phyloP scores from a whole-genome alignment of 805 yeast species.

The Danielozyma ontarioensis region DNA sequence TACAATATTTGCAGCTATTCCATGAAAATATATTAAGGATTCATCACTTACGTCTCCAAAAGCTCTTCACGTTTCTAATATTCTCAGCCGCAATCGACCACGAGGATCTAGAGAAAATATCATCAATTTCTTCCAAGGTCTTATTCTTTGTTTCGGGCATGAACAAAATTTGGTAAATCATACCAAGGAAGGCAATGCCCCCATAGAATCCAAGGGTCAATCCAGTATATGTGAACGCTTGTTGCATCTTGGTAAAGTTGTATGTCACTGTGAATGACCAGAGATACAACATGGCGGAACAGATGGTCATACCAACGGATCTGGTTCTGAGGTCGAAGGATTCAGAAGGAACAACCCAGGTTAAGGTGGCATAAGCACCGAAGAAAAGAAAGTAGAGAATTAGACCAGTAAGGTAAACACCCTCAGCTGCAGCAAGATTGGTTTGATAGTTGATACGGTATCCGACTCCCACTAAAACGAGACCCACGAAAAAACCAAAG shows the following conservation, averaged over 20 bases:
- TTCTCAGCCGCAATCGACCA: constrained; percentile 30
- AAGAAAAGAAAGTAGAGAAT: constrained; percentile 62
- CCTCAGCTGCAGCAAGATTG: constrained; percentile 45
- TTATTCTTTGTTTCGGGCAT: constrained; percentile 71
- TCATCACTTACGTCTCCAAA: constrained; percentile 3
- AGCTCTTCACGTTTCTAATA: constrained; percentile 22
- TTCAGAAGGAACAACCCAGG: constrained; percentile 69
- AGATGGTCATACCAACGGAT: constrained; percentile 61
- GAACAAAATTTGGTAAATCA: constrained; percentile 47
- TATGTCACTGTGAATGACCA: constrained; percentile 63
- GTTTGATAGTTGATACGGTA: constrained; percentile 38
- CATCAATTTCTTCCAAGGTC: constrained; percentile 70
- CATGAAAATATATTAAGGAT: background rate
- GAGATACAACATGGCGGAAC: constrained; percentile 50
- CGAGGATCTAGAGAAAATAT: constrained; percentile 49
- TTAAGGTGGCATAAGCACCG: constrained; percentile 60
- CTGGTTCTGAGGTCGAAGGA: constrained; percentile 55
- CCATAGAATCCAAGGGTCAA: constrained; percentile 63
- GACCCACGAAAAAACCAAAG: constrained; percentile 55
- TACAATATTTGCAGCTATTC: no score
- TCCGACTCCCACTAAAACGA: constrained; percentile 56
- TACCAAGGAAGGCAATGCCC: constrained; percentile 57
- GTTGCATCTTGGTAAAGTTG: constrained; percentile 54
- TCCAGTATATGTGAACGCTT: constrained; percentile 57
- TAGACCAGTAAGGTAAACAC: constrained; percentile 57